Evolutionary conservation across 2,329 filamentous ascomycete species (phyloP).

Genomic region (Dothideomycetidae sp.): DNA sequence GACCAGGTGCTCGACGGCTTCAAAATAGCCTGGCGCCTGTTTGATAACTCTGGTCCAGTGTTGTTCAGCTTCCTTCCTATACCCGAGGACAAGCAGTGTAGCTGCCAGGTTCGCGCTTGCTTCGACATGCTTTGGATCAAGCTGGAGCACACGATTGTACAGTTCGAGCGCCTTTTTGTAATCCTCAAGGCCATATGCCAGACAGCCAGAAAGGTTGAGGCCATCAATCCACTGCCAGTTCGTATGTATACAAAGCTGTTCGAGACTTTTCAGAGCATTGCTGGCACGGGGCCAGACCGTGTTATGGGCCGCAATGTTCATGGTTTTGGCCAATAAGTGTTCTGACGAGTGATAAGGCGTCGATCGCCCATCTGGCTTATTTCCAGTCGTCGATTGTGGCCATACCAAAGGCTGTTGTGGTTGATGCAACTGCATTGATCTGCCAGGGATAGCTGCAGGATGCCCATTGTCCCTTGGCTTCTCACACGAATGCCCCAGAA

Average conservation of each 20-base stretch:
- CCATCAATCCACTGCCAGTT: conserved; percentile 86
- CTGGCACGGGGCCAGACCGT: conserved; percentile 32
- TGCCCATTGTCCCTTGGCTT: no score
- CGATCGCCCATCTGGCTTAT: not conserved
- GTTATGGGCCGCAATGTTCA: conserved; percentile 4
- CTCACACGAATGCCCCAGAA: not conserved
- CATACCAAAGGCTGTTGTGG: conserved; percentile 13
- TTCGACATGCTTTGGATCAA: conserved; percentile 63
- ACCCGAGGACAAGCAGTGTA: conserved; percentile 69
- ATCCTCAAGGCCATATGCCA: conserved; percentile 78
- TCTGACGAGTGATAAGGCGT: not conserved
- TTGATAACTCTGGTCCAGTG: conserved; percentile 78
- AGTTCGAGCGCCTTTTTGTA: conserved; percentile 64
- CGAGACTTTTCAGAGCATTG: conserved; percentile 56
- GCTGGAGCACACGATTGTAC: conserved; percentile 53
- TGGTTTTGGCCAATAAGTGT: not conserved
- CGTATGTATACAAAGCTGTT: conserved; percentile 62
- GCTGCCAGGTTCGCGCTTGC: conserved; percentile 88
- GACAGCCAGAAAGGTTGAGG: conserved; percentile 77
- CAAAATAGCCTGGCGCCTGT: conserved; percentile 73
- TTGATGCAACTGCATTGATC: conserved; percentile 23
- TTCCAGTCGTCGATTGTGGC: not conserved
- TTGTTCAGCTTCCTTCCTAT: conserved; percentile 68
- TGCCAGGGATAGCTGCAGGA: conserved; percentile 15
- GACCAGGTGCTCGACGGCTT: conserved; percentile 88